Evolutionary conservation across 805 yeast genomes (phyloP).

Genomic region (Yamadazyma takamatsuzukensis): DNA sequence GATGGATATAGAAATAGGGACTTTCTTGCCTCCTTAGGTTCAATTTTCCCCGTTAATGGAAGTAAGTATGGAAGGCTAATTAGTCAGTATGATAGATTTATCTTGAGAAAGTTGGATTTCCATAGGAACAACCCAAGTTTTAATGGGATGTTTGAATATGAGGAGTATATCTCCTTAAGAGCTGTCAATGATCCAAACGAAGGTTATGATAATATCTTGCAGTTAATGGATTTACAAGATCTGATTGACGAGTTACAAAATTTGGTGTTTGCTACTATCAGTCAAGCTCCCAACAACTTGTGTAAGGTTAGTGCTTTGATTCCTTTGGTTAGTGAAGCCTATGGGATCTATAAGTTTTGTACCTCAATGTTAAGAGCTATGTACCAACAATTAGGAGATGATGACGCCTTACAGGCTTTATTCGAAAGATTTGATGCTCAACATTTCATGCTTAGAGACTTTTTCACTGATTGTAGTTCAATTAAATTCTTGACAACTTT

Average conservation of each 20-base stretch:
- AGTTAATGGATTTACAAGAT: conserved; percentile 83
- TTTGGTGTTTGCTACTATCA: conserved; percentile 67
- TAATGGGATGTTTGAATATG: conserved; percentile 94
- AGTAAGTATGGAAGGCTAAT: conserved; percentile 69
- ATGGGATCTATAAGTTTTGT: conserved; percentile 86
- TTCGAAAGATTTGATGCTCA: conserved; percentile 69
- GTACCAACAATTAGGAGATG: conserved; percentile 67
- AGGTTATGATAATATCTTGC: conserved; percentile 87
- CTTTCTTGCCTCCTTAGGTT: conserved; percentile 72
- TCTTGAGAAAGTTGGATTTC: conserved; percentile 72
- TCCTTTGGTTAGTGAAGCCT: conserved; percentile 86
- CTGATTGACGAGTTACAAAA: conserved; percentile 74
- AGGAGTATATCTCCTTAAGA: conserved; percentile 84
- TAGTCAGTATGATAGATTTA: conserved; percentile 66
- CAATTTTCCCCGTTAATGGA: conserved; percentile 43
- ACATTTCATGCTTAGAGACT: conserved; percentile 68
- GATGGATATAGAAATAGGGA: conserved; percentile 78
- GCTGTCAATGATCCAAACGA: conserved; percentile 92
- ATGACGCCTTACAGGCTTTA: conserved; percentile 74
- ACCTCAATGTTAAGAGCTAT: conserved; percentile 89
- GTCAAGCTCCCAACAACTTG: conserved; percentile 58
- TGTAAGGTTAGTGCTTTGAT: conserved; percentile 84
- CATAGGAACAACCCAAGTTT: conserved; percentile 84
- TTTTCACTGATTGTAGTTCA: conserved; percentile 86
- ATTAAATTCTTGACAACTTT: conserved; percentile 76